Conservation (phyloP, 768 basidiomycete genomes). For the Termitomyces sp. region DNA sequence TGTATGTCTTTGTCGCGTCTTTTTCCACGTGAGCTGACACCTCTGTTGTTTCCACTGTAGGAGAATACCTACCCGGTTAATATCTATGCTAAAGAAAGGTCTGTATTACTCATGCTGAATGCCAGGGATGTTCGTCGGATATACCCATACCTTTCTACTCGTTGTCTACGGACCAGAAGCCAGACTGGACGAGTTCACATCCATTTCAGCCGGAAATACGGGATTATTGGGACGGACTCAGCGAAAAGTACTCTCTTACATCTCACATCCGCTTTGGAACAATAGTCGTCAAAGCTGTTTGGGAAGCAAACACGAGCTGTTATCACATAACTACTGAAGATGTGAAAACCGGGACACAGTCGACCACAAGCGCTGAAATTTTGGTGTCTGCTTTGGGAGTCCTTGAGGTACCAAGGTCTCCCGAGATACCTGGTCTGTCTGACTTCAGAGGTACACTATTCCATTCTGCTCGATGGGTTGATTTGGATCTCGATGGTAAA, state of each 20-base stretch:
- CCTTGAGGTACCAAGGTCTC: conserved; percentile 38
- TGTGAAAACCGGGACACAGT: conserved; percentile 23
- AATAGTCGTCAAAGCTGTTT: conserved; percentile 38
- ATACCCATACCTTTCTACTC: conserved; percentile 32
- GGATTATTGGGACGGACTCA: conserved; percentile 30
- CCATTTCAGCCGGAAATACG: conserved; percentile 37
- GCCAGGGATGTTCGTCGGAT: conserved; percentile 38
- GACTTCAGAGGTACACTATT: conserved; percentile 45
- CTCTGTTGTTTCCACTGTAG: conserved; percentile 14
- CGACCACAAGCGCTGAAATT: conserved; percentile 34
- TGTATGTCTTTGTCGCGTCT: conserved; percentile 24
- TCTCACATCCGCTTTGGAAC: conserved; percentile 37
- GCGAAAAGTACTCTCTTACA: conserved; percentile 35
- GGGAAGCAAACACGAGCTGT: conserved; percentile 30
- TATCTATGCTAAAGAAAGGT: not conserved
- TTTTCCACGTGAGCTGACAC: not conserved
- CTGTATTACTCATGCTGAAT: not conserved
- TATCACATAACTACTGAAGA: conserved; percentile 35
- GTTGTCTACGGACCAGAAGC: conserved; percentile 35
- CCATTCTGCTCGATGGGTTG: conserved; percentile 50
- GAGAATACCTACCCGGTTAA: conserved; percentile 31
- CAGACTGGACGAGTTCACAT: conserved; percentile 34
- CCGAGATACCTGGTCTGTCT: conserved; percentile 28
- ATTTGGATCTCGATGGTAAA: conserved; percentile 37
- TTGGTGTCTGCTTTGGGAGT: conserved; percentile 47